A percentile compares a stretch with the other conserved stretches of the same genome.
phyloP scores from a whole-genome alignment of 2,329 filamentous ascomycete species.

The Phialophora verrucosa region DNA sequence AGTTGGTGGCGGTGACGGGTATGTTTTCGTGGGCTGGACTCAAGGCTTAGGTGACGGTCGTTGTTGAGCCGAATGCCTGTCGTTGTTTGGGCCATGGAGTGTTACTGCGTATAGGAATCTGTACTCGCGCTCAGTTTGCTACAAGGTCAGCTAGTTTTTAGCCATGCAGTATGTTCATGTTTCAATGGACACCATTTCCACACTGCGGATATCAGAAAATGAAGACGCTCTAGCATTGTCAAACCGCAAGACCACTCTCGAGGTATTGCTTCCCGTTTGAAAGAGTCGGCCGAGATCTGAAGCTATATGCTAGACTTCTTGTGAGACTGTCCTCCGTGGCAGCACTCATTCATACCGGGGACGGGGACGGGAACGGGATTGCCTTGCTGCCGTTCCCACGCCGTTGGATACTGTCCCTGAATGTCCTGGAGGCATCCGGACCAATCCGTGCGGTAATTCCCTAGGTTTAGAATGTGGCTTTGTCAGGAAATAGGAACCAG shows the following conservation, averaged over 20 bases:
- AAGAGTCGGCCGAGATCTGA: neutral
- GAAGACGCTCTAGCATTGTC: neutral
- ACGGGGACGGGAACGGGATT: too few species aligned
- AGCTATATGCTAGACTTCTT: neutral
- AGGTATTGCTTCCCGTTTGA: neutral
- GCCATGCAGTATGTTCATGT: neutral
- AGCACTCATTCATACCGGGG: neutral
- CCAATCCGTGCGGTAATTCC: neutral
- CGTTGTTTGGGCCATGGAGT: neutral
- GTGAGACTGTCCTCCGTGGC: neutral
- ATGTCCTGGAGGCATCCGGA: neutral
- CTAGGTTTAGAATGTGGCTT: neutral
- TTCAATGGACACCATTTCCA: neutral
- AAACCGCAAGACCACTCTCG: neutral
- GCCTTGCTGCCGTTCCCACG: neutral
- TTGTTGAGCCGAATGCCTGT: neutral
- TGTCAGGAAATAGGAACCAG: neutral
- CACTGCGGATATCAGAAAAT: too few species aligned
- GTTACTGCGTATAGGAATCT: neutral
- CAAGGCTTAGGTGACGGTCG: neutral
- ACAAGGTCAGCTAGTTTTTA: neutral
- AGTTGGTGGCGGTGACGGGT: neutral
- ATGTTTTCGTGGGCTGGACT: neutral
- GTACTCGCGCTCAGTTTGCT: neutral
- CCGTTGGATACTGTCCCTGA: neutral